phyloP scores from a whole-genome alignment of 164 flowering plant genomes.

The Liquidambar formosana region DNA sequence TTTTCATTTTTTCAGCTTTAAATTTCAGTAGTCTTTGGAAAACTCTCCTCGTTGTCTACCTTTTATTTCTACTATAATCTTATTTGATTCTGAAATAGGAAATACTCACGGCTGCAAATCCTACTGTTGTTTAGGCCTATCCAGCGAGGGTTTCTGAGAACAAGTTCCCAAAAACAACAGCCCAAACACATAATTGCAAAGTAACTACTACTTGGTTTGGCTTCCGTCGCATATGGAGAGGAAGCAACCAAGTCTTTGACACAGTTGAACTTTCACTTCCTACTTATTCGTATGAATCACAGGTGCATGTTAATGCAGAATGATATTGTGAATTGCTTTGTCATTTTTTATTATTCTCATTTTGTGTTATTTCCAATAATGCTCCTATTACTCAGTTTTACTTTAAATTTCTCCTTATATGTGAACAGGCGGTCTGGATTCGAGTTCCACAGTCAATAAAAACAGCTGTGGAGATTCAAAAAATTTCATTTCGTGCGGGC shows the following conservation, averaged over 20 bases:
- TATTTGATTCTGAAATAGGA: slow-evolving; percentile 1
- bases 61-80: not conserved
- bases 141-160: slow-evolving; percentile 38
- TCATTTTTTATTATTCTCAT: not conserved
- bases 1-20: too few relatives aligned
- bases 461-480: slow-evolving; percentile 42
- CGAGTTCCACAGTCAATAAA: slow-evolving; percentile 72
- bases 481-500: slow-evolving; percentile 70
- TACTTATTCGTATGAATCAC: slow-evolving; percentile 73
- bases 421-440: slow-evolving; percentile 84
- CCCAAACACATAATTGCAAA: slow-evolving; percentile 63
- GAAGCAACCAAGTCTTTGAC: slow-evolving; percentile 66
- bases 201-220: slow-evolving; percentile 97
- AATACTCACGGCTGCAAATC: not conserved
- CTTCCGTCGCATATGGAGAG: slow-evolving; percentile 60
- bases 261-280: slow-evolving; percentile 82
- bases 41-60: too few relatives aligned
- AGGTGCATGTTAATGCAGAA: slow-evolving; percentile 41
- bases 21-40: too few relatives aligned
- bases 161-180: slow-evolving; percentile 48
- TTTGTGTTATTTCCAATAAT: not conserved
- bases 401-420: slow-evolving; percentile 4
- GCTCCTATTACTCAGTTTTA: not conserved
- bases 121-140: slow-evolving; percentile 59
- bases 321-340: not conserved